A percentile compares a stretch with the other conserved stretches of the same genome.
Conservation (phyloP, 148 eudicot genomes). For the Oxyria digyna region DNA sequence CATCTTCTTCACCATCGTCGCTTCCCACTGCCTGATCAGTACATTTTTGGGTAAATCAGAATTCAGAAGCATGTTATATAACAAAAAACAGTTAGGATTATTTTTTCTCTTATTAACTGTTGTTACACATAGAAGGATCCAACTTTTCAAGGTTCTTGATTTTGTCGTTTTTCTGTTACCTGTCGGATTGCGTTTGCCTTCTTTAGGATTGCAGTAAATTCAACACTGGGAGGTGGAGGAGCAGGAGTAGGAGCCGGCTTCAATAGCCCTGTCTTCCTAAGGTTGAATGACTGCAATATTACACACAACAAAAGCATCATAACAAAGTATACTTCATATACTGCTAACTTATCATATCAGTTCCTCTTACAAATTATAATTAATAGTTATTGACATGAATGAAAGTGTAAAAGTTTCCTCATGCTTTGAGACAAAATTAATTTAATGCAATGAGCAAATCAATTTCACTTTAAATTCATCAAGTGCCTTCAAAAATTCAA, state of each 20-base stretch:
- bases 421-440: not conserved
- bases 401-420: not conserved
- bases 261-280: conserved; percentile 41
- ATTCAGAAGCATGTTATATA: no score
- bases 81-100: no score
- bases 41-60: not conserved
- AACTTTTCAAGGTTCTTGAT: not conserved
- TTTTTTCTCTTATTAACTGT: no score
- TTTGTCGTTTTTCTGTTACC: conserved; percentile 22
- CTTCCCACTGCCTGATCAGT: conserved; percentile 70
- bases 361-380: not conserved
- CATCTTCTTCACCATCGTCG: conserved; percentile 68
- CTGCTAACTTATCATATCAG: not conserved
- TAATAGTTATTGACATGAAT: not conserved
- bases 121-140: not conserved
- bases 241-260: conserved; percentile 17
- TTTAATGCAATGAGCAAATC: not conserved
- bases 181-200: conserved; percentile 91
- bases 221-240: conserved; percentile 22
- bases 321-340: not conserved
- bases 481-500: not conserved
- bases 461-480: not conserved
- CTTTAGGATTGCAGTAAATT: conserved; percentile 69
- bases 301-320: not conserved
- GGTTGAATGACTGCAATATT: conserved; percentile 59